Percentiles rank a stretch among this genome's conserved stretches.
Evolutionary conservation across 192 early-diverging fungal genomes (phyloP).

Genomic region (Coemansia aciculifera): DNA sequence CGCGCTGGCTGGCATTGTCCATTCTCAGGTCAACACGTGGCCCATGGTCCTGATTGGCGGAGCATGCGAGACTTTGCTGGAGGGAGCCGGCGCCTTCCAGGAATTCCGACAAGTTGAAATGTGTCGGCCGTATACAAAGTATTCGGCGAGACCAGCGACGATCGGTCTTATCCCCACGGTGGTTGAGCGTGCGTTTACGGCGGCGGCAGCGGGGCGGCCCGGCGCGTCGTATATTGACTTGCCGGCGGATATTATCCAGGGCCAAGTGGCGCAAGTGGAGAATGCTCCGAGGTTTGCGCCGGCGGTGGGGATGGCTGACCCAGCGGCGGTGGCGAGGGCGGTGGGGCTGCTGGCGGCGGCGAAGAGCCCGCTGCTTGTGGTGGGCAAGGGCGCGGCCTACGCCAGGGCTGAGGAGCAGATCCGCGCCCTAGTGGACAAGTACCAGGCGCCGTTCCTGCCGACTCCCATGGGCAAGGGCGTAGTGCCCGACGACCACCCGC

Average conservation of each 20-base stretch:
- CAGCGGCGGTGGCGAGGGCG: constrained; percentile 46
- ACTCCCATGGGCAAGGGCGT: constrained; percentile 76
- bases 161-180: constrained; percentile 55
- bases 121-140: constrained; percentile 64
- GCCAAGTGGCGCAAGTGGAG: constrained; percentile 6
- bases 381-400: constrained; percentile 77
- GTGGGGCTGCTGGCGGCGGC: constrained; percentile 50
- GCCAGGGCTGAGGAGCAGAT: constrained; percentile 65
- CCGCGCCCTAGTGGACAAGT: constrained; percentile 56
- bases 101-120: constrained; percentile 68
- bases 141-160: constrained; percentile 54
- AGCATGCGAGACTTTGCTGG: constrained; percentile 51
- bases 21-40: constrained; percentile 72
- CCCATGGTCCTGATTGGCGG: constrained; percentile 69
- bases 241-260: constrained; percentile 68
- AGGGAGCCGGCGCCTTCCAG: constrained; percentile 72
- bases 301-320: constrained; percentile 56
- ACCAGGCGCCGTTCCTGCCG: constrained; percentile 68
- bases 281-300: constrained; percentile 3
- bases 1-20: constrained; percentile 66
- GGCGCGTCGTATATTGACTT: constrained; percentile 69
- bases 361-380: constrained; percentile 61
- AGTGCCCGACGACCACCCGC: constrained; percentile 61
- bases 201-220: constrained; percentile 60
- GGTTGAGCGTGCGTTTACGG: constrained; percentile 59